phyloP scores from a whole-genome alignment of 768 basidiomycete genomes.

The Phylloporus sp. region DNA sequence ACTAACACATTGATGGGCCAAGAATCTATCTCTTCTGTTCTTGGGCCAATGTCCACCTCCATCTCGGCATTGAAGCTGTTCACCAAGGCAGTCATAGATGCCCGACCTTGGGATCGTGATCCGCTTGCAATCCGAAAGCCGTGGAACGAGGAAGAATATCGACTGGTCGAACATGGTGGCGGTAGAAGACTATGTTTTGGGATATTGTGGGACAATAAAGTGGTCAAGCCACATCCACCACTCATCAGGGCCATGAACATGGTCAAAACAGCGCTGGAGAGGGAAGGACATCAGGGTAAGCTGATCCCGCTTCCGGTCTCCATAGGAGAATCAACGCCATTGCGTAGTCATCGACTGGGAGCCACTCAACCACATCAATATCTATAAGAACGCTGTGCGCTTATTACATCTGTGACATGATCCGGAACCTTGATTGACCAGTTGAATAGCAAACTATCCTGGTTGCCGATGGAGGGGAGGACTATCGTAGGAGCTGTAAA shows the following conservation, averaged over 20 bases:
- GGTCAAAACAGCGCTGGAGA: slow-evolving; percentile 53
- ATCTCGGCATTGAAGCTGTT: slow-evolving; percentile 59
- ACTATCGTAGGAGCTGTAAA: slow-evolving; percentile 33
- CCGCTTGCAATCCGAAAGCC: slow-evolving; percentile 53
- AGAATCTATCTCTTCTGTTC: slow-evolving; percentile 68
- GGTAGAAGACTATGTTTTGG: slow-evolving; percentile 52
- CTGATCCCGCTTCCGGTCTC: neutral
- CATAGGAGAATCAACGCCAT: slow-evolving; percentile 6
- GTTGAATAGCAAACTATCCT: slow-evolving; percentile 34
- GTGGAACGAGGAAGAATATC: slow-evolving; percentile 61
- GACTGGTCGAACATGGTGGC: slow-evolving; percentile 54
- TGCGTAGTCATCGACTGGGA: slow-evolving; percentile 60
- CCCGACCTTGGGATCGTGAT: slow-evolving; percentile 63
- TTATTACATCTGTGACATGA: neutral
- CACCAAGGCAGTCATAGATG: slow-evolving; percentile 35
- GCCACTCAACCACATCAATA: slow-evolving; percentile 45
- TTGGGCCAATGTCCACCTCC: slow-evolving; percentile 70
- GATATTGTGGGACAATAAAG: slow-evolving; percentile 65
- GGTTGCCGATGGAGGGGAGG: slow-evolving; percentile 40
- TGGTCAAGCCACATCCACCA: slow-evolving; percentile 61
- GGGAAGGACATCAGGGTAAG: slow-evolving; percentile 65
- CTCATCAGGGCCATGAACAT: slow-evolving; percentile 56
- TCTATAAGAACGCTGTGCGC: slow-evolving; percentile 26
- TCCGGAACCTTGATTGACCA: neutral
- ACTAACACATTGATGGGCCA: slow-evolving; percentile 68